Conservation (phyloP, 140 eudicot species). For the Stevia rebaudiana region DNA sequence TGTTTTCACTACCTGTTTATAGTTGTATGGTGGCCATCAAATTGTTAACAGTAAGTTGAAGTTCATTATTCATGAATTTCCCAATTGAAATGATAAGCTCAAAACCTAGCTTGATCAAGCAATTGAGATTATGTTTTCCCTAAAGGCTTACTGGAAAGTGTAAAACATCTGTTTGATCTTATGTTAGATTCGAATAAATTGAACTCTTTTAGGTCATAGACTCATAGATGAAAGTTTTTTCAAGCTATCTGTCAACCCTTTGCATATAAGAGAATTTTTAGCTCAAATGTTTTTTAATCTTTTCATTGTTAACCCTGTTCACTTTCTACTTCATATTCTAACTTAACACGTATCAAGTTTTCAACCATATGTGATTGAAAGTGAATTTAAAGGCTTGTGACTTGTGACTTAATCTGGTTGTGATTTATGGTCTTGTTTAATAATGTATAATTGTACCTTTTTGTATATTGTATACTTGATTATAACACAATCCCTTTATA, state of each 20-base stretch:
- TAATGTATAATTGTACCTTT: not conserved
- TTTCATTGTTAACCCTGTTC: not conserved
- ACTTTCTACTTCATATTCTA: not conserved
- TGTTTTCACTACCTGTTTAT: not conserved
- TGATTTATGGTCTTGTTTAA: not conserved
- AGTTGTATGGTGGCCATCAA: not conserved
- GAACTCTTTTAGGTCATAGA: constrained; percentile 13
- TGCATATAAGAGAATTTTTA: not conserved
- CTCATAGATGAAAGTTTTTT: not conserved
- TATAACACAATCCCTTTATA: not conserved
- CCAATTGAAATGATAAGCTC: not conserved
- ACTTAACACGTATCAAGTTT: not conserved
- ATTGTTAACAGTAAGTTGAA: not conserved
- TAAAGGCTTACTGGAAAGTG: not conserved
- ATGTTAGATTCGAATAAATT: not conserved
- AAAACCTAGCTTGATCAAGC: constrained; percentile 11
- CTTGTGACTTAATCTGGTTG: not conserved
- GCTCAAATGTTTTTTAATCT: not conserved
- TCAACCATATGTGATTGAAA: not conserved
- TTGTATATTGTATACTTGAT: not conserved
- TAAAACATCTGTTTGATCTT: not conserved
- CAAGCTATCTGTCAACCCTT: constrained; percentile 1
- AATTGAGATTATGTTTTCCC: not conserved
- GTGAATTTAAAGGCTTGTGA: not conserved
- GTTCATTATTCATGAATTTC: not conserved